A percentile compares a stretch with the other conserved stretches of the same genome.
These are phyloP conservation scores for Aspergillus sp. DNA, from an alignment of 2,329 filamentous ascomycete species.

Conservation along the genomic window DNA sequence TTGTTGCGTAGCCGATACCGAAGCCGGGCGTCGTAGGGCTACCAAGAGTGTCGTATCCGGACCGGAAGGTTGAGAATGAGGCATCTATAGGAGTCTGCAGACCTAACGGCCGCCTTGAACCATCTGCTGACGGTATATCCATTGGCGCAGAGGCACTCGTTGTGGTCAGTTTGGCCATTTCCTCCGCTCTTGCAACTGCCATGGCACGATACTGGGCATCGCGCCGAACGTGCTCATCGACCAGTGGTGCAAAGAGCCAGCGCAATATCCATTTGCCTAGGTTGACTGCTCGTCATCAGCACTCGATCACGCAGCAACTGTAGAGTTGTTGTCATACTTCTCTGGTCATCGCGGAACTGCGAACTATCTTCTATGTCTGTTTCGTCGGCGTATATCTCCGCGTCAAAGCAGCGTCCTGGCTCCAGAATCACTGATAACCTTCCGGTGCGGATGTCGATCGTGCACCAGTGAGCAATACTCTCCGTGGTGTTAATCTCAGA, in stretches of 20 bases:
- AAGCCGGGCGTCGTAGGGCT: constrained; percentile 72
- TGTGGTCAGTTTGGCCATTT: constrained; percentile 58
- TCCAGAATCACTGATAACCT: constrained; percentile 88
- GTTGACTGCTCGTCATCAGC: constrained; percentile 65
- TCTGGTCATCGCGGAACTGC: constrained; percentile 87
- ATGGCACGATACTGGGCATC: constrained; percentile 73
- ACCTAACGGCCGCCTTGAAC: constrained; percentile 27
- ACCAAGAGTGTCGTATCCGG: constrained; percentile 61
- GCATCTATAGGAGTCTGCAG: constrained; percentile 39
- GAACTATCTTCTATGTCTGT: constrained; percentile 70
- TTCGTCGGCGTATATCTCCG: constrained; percentile 95
- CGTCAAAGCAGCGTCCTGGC: constrained; percentile 95
- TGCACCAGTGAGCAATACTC: constrained; percentile 93
- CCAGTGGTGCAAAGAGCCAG: constrained; percentile 84
- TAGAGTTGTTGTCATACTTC: constrained; percentile 62
- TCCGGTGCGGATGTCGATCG: constrained; percentile 89
- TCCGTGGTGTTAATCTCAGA: constrained; percentile 83
- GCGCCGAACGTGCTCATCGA: constrained; percentile 84
- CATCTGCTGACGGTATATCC: constrained; percentile 49
- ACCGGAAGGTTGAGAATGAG: constrained; percentile 58
- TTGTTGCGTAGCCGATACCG: constrained; percentile 71
- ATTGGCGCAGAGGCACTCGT: constrained; percentile 64
- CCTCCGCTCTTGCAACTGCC: constrained; percentile 64
- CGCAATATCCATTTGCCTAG: constrained; percentile 94
- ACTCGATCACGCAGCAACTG: not conserved